Evolutionary conservation across 2,329 filamentous ascomycete species (phyloP).

Genomic region (Ophiocordyceps sinensis): DNA sequence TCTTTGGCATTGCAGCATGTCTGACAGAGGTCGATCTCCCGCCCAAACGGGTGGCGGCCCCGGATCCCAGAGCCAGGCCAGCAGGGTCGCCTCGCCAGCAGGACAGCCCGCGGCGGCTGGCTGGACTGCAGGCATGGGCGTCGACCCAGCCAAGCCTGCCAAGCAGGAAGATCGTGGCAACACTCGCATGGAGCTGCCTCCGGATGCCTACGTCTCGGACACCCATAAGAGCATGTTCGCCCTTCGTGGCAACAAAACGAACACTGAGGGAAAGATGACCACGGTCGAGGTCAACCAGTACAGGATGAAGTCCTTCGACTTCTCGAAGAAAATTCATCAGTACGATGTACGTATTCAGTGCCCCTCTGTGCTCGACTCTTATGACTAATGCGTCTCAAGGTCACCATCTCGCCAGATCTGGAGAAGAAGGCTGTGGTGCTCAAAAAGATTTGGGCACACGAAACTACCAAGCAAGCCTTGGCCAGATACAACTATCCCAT

Average conservation of each 20-base stretch:
- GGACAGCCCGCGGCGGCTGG: constrained; percentile 6
- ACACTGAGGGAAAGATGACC: constrained; percentile 40
- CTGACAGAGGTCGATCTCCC: constrained; percentile 16
- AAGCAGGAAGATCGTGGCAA: constrained; percentile 18
- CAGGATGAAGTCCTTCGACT: constrained; percentile 43
- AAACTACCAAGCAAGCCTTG: constrained; percentile 40
- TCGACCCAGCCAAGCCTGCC: constrained; percentile 26
- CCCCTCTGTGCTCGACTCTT: neutral
- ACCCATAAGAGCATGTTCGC: constrained; percentile 19
- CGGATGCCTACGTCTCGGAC: constrained; percentile 35
- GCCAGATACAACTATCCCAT: constrained; percentile 24
- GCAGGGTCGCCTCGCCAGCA: constrained; percentile 5
- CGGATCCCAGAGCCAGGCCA: constrained; percentile 3
- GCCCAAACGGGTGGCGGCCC: constrained; percentile 3
- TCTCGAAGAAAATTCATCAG: constrained; percentile 53
- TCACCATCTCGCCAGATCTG: constrained; percentile 47
- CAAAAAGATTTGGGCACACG: constrained; percentile 62
- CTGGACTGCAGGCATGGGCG: constrained; percentile 21
- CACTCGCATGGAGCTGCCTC: constrained; percentile 40
- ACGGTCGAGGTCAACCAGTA: constrained; percentile 59
- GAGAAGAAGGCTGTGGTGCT: constrained; percentile 50
- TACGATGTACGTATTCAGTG: constrained; percentile 58
- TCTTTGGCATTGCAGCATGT: constrained; percentile 12
- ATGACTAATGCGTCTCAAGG: constrained; percentile 25
- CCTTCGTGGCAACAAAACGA: constrained; percentile 28